Evolutionary conservation across 192 early-diverging fungal genomes (phyloP).

Genomic region (Coemansia sp.): DNA sequence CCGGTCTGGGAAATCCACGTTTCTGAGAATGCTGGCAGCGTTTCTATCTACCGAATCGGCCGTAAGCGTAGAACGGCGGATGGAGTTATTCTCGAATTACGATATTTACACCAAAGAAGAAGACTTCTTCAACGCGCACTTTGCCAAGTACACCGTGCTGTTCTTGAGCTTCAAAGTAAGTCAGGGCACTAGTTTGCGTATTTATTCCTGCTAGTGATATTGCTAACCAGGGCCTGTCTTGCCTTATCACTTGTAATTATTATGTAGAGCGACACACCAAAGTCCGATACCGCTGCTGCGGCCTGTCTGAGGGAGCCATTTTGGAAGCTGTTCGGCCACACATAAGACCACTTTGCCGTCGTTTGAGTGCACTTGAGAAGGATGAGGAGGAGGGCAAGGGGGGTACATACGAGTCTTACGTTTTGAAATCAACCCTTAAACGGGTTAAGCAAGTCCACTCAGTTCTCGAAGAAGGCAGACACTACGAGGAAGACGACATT

Average conservation of each 20-base stretch:
- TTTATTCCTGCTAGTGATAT: not conserved
- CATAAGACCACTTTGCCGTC: not conserved
- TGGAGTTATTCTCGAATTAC: not conserved
- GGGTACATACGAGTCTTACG: not conserved
- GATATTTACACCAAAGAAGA: not conserved
- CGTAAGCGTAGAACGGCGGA: not conserved
- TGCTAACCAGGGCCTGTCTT: not conserved
- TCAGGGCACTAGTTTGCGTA: not conserved
- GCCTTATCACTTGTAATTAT: not conserved
- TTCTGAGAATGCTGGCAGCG: not conserved
- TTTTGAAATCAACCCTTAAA: not conserved
- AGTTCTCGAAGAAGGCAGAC: not conserved
- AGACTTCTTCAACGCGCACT: not conserved
- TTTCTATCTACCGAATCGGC: not conserved
- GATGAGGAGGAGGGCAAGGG: not conserved
- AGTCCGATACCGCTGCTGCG: not conserved
- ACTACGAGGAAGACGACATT: not conserved
- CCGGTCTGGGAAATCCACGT: not conserved
- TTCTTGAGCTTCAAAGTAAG: not conserved
- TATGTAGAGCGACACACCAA: not conserved
- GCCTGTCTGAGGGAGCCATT: not conserved
- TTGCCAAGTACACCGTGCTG: not conserved
- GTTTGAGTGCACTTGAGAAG: not conserved
- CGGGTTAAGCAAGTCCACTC: not conserved
- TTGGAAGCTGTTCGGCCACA: not conserved